phyloP scores from a whole-genome alignment of 1,139 yeast species.

The Wickerhamiella pararugosa region DNA sequence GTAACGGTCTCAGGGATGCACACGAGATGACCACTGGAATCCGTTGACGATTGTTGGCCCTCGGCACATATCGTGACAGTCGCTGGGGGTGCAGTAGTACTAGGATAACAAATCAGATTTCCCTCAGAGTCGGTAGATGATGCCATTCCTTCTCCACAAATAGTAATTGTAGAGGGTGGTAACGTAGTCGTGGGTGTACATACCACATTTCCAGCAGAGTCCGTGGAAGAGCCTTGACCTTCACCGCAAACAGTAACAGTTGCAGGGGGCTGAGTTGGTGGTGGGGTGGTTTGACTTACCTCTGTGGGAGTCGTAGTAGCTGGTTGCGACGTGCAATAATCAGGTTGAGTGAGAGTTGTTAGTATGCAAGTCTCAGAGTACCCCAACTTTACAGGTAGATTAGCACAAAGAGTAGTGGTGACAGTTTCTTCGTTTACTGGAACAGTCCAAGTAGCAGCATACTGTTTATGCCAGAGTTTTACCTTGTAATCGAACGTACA shows the following conservation, averaged over 20 bases:
- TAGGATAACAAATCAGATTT: too few relatives aligned
- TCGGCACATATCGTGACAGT: constrained; percentile 7
- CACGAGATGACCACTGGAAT: not conserved
- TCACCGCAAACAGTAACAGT: not conserved
- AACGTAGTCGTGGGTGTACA: too few relatives aligned
- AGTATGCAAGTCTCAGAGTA: constrained; percentile 1
- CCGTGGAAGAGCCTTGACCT: too few relatives aligned
- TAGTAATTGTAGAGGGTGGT: too few relatives aligned
- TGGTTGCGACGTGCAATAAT: not conserved
- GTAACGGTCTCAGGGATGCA: constrained; percentile 1
- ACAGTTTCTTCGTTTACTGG: constrained; percentile 2
- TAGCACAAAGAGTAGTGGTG: constrained; percentile 2
- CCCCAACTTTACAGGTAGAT: not conserved
- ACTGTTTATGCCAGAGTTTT: not conserved
- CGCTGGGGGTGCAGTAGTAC: too few relatives aligned
- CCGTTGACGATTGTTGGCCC: constrained; percentile 10
- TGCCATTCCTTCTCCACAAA: too few relatives aligned
- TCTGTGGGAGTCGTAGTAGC: not conserved
- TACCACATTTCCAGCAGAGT: too few relatives aligned
- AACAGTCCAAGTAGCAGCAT: constrained; percentile 6
- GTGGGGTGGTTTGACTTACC: not conserved
- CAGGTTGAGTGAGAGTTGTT: constrained; percentile 5
- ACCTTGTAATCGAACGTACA: constrained; percentile 11
- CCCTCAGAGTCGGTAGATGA: too few relatives aligned
- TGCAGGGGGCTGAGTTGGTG: not conserved